These are phyloP conservation scores for Gloeostereum incarnatum DNA, from an alignment of 768 basidiomycete genomes.

Conservation along the genomic window DNA sequence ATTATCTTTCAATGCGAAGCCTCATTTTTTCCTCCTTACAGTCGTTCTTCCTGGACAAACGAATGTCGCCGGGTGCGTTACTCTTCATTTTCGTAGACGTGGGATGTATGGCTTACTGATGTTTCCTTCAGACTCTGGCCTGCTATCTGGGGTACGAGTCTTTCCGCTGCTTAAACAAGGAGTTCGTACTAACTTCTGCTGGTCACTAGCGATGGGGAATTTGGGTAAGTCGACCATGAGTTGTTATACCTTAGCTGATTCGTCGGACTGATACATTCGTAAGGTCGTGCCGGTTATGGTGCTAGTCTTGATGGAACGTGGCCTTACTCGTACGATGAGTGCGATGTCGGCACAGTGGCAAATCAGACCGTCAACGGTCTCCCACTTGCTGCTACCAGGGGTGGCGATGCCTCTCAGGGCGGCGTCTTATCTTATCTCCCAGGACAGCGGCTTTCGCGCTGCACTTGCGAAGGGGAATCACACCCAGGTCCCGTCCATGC, in stretches of 20 bases:
- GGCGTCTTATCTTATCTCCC: conserved; percentile 34
- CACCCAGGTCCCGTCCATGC: conserved; percentile 44
- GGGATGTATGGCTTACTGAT: too few species aligned
- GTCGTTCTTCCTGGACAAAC: conserved; percentile 60
- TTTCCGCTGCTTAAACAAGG: neutral
- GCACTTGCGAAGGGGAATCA: conserved; percentile 47
- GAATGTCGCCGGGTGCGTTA: conserved; percentile 50
- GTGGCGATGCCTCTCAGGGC: conserved; percentile 20
- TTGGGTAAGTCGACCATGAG: conserved; percentile 17
- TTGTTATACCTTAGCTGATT: too few species aligned
- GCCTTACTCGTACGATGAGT: conserved; percentile 36
- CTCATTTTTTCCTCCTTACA: too few species aligned
- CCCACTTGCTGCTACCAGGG: conserved; percentile 27
- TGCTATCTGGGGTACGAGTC: conserved; percentile 44
- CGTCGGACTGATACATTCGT: too few species aligned
- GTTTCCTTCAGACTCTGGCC: conserved; percentile 71
- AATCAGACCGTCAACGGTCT: conserved; percentile 42
- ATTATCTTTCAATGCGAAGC: conserved; percentile 24
- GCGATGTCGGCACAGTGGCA: conserved; percentile 48
- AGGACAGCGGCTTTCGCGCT: conserved; percentile 47
- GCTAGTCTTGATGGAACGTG: conserved; percentile 43
- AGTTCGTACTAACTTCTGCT: neutral
- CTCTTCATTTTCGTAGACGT: too few species aligned
- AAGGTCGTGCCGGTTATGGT: conserved; percentile 40
- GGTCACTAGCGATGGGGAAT: conserved; percentile 8